Percentiles rank a stretch among this genome's conserved stretches.
Conservation (phyloP, 2,329 filamentous ascomycete genomes). For the Ophiostoma pallidulum region DNA sequence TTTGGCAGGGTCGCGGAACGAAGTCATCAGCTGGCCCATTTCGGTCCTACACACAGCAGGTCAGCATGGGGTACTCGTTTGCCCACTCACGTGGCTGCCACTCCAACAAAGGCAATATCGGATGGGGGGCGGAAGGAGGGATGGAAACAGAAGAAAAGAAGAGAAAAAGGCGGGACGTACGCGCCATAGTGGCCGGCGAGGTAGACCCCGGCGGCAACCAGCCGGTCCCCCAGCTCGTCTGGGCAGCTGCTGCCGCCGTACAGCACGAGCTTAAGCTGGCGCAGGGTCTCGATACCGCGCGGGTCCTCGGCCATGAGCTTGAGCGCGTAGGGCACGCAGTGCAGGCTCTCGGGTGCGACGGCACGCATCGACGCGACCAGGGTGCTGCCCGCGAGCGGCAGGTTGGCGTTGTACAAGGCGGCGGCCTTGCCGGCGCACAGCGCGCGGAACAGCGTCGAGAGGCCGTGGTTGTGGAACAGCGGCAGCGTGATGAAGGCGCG, state of each 20-base stretch:
- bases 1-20: constrained; percentile 35
- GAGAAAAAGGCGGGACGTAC: constrained; percentile 25
- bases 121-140: background rate
- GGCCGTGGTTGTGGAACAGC: constrained; percentile 50
- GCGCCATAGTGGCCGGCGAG: constrained; percentile 48
- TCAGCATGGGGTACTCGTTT: no score
- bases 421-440: constrained; percentile 41
- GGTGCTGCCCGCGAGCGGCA: constrained; percentile 39
- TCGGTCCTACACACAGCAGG: no score
- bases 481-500: constrained; percentile 46
- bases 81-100: no score
- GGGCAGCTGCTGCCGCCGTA: constrained; percentile 51
- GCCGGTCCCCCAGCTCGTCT: constrained; percentile 45
- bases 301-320: constrained; percentile 52
- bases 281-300: constrained; percentile 40
- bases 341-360: constrained; percentile 39
- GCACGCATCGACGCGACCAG: constrained; percentile 34
- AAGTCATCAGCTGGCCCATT: constrained; percentile 53
- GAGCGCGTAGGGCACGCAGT: constrained; percentile 54
- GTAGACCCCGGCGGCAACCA: constrained; percentile 44
- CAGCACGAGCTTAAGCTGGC: constrained; percentile 40
- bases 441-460: constrained; percentile 44
- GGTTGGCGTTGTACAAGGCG: constrained; percentile 42
- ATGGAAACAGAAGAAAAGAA: background rate
- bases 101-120: no score